Evolutionary conservation across 2,329 filamentous ascomycete genomes (phyloP).

Genomic region (Paracorniculantispora psalliotae): DNA sequence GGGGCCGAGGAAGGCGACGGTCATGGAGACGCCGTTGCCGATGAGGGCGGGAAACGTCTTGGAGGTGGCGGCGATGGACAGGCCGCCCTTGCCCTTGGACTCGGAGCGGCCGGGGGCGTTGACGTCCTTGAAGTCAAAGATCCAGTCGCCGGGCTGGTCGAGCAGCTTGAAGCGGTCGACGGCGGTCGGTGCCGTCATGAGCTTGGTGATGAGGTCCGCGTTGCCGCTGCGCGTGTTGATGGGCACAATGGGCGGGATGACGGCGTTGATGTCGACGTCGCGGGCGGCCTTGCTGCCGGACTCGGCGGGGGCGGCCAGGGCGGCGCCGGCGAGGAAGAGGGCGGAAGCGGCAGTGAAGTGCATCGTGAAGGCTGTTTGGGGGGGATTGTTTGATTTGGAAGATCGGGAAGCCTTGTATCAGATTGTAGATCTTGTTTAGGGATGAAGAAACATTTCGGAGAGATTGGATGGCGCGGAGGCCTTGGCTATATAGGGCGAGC

Average conservation of each 20-base stretch:
- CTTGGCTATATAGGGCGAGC: background rate
- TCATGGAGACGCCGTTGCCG: slow-evolving; percentile 41
- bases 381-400: background rate
- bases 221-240: slow-evolving; percentile 25
- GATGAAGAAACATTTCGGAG: slow-evolving; percentile 2
- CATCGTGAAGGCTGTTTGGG: slow-evolving; percentile 5
- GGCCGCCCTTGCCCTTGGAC: slow-evolving; percentile 31
- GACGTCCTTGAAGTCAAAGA: slow-evolving; percentile 37
- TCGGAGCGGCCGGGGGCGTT: slow-evolving; percentile 15
- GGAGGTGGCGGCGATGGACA: slow-evolving; percentile 35
- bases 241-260: slow-evolving; percentile 24
- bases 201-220: slow-evolving; percentile 24
- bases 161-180: slow-evolving; percentile 28
- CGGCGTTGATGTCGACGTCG: slow-evolving; percentile 16
- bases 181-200: slow-evolving; percentile 27
- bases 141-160: slow-evolving; percentile 32
- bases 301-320: slow-evolving; percentile 15
- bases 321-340: slow-evolving; percentile 15
- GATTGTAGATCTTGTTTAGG: slow-evolving; percentile 1
- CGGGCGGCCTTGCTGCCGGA: background rate
- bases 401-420: background rate
- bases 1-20: slow-evolving; percentile 43
- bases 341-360: slow-evolving; percentile 13
- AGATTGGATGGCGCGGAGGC: background rate
- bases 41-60: slow-evolving; percentile 48